These are phyloP conservation scores for Aspergillus haitiensis DNA, from an alignment of 495 filamentous ascomycete genomes.

Conservation along the genomic window DNA sequence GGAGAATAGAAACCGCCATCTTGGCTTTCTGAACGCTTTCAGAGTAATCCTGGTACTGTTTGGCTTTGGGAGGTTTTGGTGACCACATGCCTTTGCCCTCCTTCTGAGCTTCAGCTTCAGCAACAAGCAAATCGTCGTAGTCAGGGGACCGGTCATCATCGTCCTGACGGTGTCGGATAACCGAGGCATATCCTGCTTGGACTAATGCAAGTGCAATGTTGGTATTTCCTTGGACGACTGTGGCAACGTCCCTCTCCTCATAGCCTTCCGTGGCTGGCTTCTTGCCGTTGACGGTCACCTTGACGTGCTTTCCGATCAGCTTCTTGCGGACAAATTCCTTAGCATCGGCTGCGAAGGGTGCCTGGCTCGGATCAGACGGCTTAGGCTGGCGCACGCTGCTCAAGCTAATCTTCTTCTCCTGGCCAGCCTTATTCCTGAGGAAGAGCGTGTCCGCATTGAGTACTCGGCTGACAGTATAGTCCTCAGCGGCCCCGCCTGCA, in stretches of 20 bases:
- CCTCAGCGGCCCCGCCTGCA: constrained; percentile 56
- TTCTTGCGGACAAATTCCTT: constrained; percentile 95
- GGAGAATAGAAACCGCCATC: constrained; percentile 80
- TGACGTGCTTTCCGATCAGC: constrained; percentile 92
- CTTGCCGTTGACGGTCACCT: constrained; percentile 83
- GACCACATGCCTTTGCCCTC: constrained; percentile 95
- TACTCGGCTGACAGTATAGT: constrained; percentile 81
- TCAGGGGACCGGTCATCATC: constrained; percentile 89
- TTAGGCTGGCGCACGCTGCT: constrained; percentile 93
- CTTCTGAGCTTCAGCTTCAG: constrained; percentile 81
- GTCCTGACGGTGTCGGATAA: constrained; percentile 89
- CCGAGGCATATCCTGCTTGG: constrained; percentile 87
- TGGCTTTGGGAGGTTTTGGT: constrained; percentile 74
- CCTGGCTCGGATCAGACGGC: constrained; percentile 73
- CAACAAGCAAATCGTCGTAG: constrained; percentile 88
- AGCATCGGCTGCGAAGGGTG: constrained; percentile 85
- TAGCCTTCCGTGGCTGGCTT: constrained; percentile 87
- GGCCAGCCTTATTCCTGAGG: constrained; percentile 76
- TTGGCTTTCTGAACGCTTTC: constrained; percentile 94
- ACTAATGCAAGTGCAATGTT: constrained; percentile 84
- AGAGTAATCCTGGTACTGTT: constrained; percentile 82
- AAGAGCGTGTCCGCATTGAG: constrained; percentile 87
- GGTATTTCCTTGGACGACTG: constrained; percentile 76
- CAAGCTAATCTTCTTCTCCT: constrained; percentile 85
- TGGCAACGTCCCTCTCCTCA: constrained; percentile 92